These are phyloP conservation scores for Skeletonema menzelii DNA, from an alignment of 108 stramenopile species.

Conservation along the genomic window DNA sequence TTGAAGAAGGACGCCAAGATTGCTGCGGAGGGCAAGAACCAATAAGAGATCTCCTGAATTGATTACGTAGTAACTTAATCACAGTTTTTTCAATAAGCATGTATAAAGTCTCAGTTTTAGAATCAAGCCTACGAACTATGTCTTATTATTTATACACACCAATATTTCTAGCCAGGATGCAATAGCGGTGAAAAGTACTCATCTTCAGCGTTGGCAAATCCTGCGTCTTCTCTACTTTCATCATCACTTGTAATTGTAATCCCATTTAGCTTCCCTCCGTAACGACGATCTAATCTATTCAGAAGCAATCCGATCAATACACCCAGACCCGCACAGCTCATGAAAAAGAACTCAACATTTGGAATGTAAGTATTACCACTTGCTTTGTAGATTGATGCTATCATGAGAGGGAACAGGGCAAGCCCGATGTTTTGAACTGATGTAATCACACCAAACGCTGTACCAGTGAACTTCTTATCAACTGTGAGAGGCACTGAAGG, in stretches of 20 bases:
- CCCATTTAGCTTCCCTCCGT: constrained; percentile 35
- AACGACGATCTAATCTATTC: constrained; percentile 38
- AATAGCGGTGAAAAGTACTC: constrained; percentile 5
- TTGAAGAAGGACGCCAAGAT: constrained; percentile 88
- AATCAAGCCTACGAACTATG: neutral
- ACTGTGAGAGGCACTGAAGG: constrained; percentile 67
- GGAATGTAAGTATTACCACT: constrained; percentile 46
- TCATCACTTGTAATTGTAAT: neutral
- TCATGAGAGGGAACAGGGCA: constrained; percentile 56
- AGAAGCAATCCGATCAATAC: constrained; percentile 47
- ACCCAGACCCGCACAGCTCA: constrained; percentile 39
- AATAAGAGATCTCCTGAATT: constrained; percentile 7
- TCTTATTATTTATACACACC: neutral
- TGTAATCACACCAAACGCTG: constrained; percentile 66
- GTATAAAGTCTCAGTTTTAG: neutral
- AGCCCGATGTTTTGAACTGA: constrained; percentile 68
- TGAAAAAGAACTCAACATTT: constrained; percentile 62
- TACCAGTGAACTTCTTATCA: constrained; percentile 42
- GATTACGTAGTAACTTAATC: too few species aligned
- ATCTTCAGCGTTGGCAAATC: constrained; percentile 1
- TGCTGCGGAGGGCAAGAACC: constrained; percentile 51
- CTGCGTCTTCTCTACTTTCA: neutral
- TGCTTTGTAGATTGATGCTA: constrained; percentile 41
- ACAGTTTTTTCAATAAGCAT: neutral
- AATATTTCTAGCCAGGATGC: neutral